Evolutionary conservation across 345 rosid genomes (phyloP), one percentile per base, ranked within the genome.

Genomic region (Eutrema heterophyllum): DNA sequence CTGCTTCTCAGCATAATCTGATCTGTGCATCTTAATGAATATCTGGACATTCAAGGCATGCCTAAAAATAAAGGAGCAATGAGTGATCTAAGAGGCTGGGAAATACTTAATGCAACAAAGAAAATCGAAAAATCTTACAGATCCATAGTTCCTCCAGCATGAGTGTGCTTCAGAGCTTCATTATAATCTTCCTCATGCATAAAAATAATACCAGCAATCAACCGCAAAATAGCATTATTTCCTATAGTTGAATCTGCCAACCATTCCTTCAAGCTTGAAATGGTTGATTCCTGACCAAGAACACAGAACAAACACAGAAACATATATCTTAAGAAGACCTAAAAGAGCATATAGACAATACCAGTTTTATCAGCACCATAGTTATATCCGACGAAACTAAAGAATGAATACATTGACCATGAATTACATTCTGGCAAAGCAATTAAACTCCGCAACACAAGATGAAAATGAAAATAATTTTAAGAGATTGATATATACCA

Each of bases 131-230:
- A 52, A 50, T n/a, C 97, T 87, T 68, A 94, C 97, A 94, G 78
- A 62, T 91, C 98, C 98, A 94, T 84, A 44, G 95, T 89, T 57
- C 98, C 97, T 44, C 97, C 98, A 70, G 89, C 75, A 78, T 94
- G 83, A 15, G 96, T 94, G 83, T 89, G 95, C 77, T 91, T 94
- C 64, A 94, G 84, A 72, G 97, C 97, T 77, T 94, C 97, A 16
- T 75, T 88, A 68, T 81, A 95, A 72, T 90, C 97, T 77, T 95
- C 97, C 63, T 92, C 97, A 32, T 92, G 93, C 97, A 85, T 87
- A 83, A 89, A 92, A 60, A 95, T 75, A 64, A 78, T 92, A 52
- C 99, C 99, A 70, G 96, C 97, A 77, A 92, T 87, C 85, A 95
- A 81, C 59, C 93, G 84, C 74, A 95, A 65, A 26, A 58, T 85